A percentile compares a stretch with the other conserved stretches of the same genome.
Conservation (phyloP, 192 early-diverging fungal genomes). For the Coemansia sp. region DNA sequence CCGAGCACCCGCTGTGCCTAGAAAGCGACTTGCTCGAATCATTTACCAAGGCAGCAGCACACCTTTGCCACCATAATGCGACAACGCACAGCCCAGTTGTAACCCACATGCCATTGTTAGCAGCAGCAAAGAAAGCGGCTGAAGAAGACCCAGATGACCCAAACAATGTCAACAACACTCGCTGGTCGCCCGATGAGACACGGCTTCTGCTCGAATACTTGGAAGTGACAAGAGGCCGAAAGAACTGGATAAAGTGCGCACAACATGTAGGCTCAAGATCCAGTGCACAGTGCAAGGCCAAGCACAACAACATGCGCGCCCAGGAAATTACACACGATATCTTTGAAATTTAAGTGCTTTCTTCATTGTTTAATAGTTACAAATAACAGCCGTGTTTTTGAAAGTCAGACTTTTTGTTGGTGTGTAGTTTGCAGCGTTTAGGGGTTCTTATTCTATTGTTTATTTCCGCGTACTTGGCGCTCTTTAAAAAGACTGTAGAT, state of each 20-base stretch:
- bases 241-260: conserved; percentile 11
- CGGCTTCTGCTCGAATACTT: conserved; percentile 13
- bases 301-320: conserved; percentile 37
- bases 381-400: no score
- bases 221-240: not conserved
- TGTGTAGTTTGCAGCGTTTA: no score
- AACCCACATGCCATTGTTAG: no score
- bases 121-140: not conserved
- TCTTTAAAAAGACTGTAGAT: no score
- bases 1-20: conserved; percentile 12
- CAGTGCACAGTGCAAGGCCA: conserved; percentile 39
- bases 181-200: conserved; percentile 17
- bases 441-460: no score
- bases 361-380: no score
- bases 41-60: not conserved
- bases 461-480: no score
- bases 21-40: conserved; percentile 7
- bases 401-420: no score
- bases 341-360: not conserved
- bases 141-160: conserved; percentile 4
- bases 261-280: conserved; percentile 5
- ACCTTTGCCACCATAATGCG: not conserved
- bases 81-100: no score
- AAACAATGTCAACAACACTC: conserved; percentile 2
- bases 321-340: conserved; percentile 4